Base-by-base conservation (phyloP, 345 rosid species). In the Pistacia integerrima region DNA sequence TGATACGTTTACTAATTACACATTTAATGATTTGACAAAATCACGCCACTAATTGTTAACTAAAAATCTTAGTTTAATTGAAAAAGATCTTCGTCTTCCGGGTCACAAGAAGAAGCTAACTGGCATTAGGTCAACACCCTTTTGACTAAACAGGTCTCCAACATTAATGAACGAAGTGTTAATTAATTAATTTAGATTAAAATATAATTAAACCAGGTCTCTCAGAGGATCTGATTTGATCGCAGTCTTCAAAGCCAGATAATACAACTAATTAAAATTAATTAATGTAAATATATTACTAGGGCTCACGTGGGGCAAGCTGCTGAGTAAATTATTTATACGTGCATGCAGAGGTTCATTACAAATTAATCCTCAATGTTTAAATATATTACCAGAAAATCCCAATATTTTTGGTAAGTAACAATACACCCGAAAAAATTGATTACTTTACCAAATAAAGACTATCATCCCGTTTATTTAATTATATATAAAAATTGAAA, bases 231-330 rank as follows among this genome's bases (percentile, higher is more conserved):
- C 70, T 69, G 54, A 70, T 70, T n/a, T 54, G 62, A 60, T 8
- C 25, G 8, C 16, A 65, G 46, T 36, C 8, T 16, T 18, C 52
- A 4, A 67, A 60, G 36, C 11, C 35, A 25, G 25, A n/a, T 55
- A 17, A 18, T 55, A 44, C 67, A 59, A 44, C 46, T 14, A 28
- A 44, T 3, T 22, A 8, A 22, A 16, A 25, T 41, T 0, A 70
- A n/a, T 13, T 70, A 36, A 35, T 36, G 1, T 16, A 52, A 52
- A 69, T 41, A 41, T 5, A 41, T 5, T 5, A 41, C 46, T 41
- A 41, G 56, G 9, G 4, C 22, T 67, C 77, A 73, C 77, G 80
- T 81, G 83, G 77, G 80, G 77, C 74, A 44, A 80, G 76, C 65
- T 80, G 49, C 22, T 7, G 12, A 61, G 18, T 44, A 5, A 4